Evolutionary conservation across 257 asterid species (phyloP), one percentile per base, ranked within the genome.

Genomic region (Przewalskia tangutica): DNA sequence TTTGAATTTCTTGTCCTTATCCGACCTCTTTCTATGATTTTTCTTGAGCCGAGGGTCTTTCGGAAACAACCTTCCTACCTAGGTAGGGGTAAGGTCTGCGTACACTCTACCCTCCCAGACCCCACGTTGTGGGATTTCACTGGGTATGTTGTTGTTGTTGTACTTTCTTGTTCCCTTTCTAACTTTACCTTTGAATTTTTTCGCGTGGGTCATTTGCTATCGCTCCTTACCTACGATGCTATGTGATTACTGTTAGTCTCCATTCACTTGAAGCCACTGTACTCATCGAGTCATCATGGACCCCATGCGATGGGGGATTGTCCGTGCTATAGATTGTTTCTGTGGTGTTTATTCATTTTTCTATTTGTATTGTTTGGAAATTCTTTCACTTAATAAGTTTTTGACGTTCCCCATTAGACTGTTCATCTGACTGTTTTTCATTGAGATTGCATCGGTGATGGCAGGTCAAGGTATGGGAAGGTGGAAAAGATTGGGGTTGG

Each of bases 401-500:
- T 79, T 48, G 11, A 18, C 14, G 46, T 58, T 13, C 59, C 58
- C 56, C 64, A 16, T 17, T 66, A 70, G 38, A 23, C 63, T 34
- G 56, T 54, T 23, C 58, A 64, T 80, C 44, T 77, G 44, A 66
- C 40, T 38, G 73, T 59, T 36, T 46, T 58, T 68, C 80, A 81
- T 76, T 51, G 81, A 81, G 64, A 83, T 84, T 84, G 80, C 42
- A 1, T 65, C 85, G 82, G 77, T 36, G 62, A 84, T 83, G 82
- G 77, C 91, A 95, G 98, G 93, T 96, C 53, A 96, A 89, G 89
- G 92, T 96, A 73, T 92, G 97, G 83, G 98, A 94, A 88, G 97
- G 98, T 62, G 97, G 94, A 82, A 96, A 91, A 44, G 97, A 96
- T 88, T 96, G 99, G 99, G 99, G 99, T 80, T 96, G 99, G 99